Evolutionary conservation across 805 yeast genomes (phyloP), one percentile per base, ranked within the genome.

Genomic region (Kuraishia piskuri): DNA sequence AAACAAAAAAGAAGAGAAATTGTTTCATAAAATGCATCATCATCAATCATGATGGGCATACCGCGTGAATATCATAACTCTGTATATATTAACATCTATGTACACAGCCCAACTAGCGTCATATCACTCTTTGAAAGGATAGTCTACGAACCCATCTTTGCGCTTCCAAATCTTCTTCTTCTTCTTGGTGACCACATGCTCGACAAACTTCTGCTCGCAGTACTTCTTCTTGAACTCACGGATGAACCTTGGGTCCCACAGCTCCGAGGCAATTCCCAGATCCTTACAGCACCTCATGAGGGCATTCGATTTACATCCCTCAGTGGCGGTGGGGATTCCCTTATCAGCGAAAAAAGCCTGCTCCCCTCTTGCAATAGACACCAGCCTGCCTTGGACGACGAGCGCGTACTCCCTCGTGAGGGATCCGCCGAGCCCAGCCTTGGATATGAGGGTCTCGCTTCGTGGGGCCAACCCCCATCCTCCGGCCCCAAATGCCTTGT

Each of bases 391-490:
- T 55, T 86, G 82, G 59, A 96, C 86, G 2, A 94, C 76, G 51
- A 94, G 72, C 0, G 89, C 97, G 64, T 90, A 94, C 65, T 94
- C 99, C 58, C 98, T 77, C 10, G 96, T 89, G 31, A 94, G 83
- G 26, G 67, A 56, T 8, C 74, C 74, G 7, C 70, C 72, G 7
- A 53, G 20, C 10, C 65, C 68, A 31, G 57, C 56, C 26, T 83
- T 78, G 1, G 96, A 86, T 31, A 94, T 82, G 52, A 81, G 73
- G 0, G 96, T 86, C 58, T 88, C 92, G 0, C 96, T 83, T 53
- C 99, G 74, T 10, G 99, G 98, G 0, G 95, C 96, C 53, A 94
- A 73, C 0, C 98, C 98, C 99, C 99, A 94, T 1, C 96, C 97
- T 24, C 99, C 99, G 6, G 99, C 97, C 2, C 99, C 99, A 73